Conservation (phyloP, 2,329 filamentous ascomycete genomes). For the Scortechinia acanthostroma region DNA sequence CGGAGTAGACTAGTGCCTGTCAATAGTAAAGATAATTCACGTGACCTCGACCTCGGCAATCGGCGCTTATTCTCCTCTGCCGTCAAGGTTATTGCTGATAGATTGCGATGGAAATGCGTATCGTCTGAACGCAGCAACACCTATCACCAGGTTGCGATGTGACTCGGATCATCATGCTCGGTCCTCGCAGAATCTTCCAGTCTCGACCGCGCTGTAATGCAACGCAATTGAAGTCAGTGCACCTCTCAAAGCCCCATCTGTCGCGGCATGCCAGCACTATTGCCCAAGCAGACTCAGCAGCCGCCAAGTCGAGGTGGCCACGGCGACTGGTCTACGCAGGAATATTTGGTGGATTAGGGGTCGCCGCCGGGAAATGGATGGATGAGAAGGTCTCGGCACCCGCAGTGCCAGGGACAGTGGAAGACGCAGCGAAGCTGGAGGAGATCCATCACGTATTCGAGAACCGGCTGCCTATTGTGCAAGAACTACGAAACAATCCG, state of each 20-base stretch:
- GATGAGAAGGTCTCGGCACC: neutral
- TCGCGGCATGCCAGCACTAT: neutral
- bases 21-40: too few species aligned
- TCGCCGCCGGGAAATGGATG: neutral
- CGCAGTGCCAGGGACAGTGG: neutral
- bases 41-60: too few species aligned
- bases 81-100: too few species aligned
- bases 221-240: too few species aligned
- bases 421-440: neutral
- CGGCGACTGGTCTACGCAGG: neutral
- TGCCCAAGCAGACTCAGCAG: neutral
- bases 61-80: too few species aligned
- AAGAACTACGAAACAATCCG: neutral
- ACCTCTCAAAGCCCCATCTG: too few species aligned
- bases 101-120: too few species aligned
- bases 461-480: neutral
- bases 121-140: too few species aligned
- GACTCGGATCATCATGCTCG: constrained; percentile 1
- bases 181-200: neutral
- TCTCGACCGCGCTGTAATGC: too few species aligned
- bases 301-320: neutral
- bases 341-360: neutral
- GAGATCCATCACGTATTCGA: neutral
- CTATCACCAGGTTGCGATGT: too few species aligned
- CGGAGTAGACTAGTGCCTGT: too few species aligned